Percentiles rank a stretch among this genome's conserved stretches.
These are phyloP conservation scores for Achaetomiella virescens DNA, from an alignment of 495 filamentous ascomycete genomes.

Conservation along the genomic window DNA sequence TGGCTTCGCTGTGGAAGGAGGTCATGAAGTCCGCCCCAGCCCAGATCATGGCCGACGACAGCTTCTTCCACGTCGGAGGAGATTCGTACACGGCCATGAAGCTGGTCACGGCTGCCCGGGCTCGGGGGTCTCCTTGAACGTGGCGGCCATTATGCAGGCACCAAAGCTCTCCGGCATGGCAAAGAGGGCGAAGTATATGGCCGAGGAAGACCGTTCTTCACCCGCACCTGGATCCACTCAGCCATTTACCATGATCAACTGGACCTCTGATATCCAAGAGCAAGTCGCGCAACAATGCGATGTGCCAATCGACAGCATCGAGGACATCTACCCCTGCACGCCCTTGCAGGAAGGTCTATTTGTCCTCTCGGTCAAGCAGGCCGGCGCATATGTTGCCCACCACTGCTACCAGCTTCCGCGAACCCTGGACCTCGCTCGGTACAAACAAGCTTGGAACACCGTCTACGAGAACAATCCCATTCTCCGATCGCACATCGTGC, in stretches of 20 bases:
- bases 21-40: slow-evolving; percentile 24
- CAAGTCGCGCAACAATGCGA: slow-evolving; percentile 1
- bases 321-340: slow-evolving; percentile 64
- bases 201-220: not conserved
- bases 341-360: slow-evolving; percentile 66
- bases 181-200: not conserved
- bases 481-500: slow-evolving; percentile 55
- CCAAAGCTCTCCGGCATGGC: slow-evolving; percentile 38
- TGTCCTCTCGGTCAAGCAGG: slow-evolving; percentile 52
- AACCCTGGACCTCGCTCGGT: slow-evolving; percentile 33
- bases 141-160: slow-evolving; percentile 41
- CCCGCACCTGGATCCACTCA: not conserved
- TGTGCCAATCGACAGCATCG: slow-evolving; percentile 28
- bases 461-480: slow-evolving; percentile 45
- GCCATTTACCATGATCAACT: slow-evolving; percentile 7
- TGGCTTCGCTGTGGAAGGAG: slow-evolving; percentile 27
- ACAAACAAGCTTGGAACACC: slow-evolving; percentile 46
- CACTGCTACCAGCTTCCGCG: slow-evolving; percentile 9
- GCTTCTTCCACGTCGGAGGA: slow-evolving; percentile 50
- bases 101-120: slow-evolving; percentile 41
- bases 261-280: slow-evolving; percentile 18
- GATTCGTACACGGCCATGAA: slow-evolving; percentile 51
- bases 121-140: slow-evolving; percentile 34
- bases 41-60: slow-evolving; percentile 32
- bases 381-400: slow-evolving; percentile 54